Percentiles rank a stretch among this genome's conserved stretches.
These are phyloP conservation scores for Hymenoscyphus fructigenus DNA, from an alignment of 2,329 filamentous ascomycete genomes.

Conservation along the genomic window DNA sequence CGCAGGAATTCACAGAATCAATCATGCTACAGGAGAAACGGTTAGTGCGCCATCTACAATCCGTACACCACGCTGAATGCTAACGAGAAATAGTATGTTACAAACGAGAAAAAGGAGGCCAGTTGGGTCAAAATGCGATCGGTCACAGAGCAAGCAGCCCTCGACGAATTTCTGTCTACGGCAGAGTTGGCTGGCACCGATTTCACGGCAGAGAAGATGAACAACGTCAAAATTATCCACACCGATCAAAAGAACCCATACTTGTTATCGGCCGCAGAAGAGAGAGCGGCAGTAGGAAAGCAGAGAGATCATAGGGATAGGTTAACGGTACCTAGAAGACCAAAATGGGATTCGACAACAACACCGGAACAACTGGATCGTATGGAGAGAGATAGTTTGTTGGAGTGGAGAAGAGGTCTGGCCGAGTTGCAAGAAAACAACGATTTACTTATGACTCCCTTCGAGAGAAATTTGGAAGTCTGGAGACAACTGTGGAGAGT, in stretches of 20 bases:
- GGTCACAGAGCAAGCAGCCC: constrained; percentile 91
- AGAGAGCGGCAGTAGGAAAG: constrained; percentile 74
- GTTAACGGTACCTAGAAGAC: constrained; percentile 85
- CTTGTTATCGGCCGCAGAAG: constrained; percentile 80
- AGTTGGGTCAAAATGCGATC: constrained; percentile 99
- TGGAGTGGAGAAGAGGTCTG: constrained; percentile 86
- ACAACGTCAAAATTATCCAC: constrained; percentile 98
- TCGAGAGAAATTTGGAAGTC: constrained; percentile 95
- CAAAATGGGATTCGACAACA: constrained; percentile 82
- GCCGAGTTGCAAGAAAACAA: constrained; percentile 93
- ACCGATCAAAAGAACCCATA: constrained; percentile 95
- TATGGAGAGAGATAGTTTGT: constrained; percentile 74
- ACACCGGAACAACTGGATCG: constrained; percentile 79
- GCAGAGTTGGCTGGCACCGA: constrained; percentile 97
- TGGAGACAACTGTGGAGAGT: constrained; percentile 98
- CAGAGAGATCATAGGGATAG: constrained; percentile 77
- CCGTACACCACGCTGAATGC: constrained; percentile 8
- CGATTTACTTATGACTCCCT: constrained; percentile 94
- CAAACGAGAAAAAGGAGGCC: constrained; percentile 86
- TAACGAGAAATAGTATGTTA: constrained; percentile 66
- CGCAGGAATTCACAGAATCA: constrained; percentile 58
- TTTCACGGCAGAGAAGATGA: constrained; percentile 98
- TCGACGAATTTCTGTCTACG: constrained; percentile 95
- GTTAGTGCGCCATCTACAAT: constrained; percentile 39
- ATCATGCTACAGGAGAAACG: constrained; percentile 77